Percentiles rank a stretch among this genome's conserved stretches.
Conservation (phyloP, 139 green algal species). For the Auxenochlorella pyrenoidosa region DNA sequence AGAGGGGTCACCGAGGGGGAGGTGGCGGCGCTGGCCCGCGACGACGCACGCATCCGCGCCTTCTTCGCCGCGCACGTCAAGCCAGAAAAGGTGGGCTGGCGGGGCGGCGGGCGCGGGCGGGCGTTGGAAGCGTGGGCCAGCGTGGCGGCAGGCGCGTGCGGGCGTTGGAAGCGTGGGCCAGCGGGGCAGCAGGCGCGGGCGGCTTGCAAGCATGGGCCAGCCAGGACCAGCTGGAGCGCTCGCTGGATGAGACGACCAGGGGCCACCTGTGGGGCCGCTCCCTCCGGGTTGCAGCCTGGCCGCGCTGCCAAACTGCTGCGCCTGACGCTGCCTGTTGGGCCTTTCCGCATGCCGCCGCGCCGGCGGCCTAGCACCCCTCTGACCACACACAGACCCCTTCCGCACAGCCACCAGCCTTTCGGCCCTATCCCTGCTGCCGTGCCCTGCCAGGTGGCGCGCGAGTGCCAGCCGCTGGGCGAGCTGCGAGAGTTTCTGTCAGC, state of each 20-base stretch:
- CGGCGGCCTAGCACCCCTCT: too few species aligned
- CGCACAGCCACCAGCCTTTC: too few species aligned
- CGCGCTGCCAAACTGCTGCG: too few species aligned
- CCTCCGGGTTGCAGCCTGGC: too few species aligned
- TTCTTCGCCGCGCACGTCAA: constrained; percentile 63
- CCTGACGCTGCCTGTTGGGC: too few species aligned
- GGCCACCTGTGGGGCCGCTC: too few species aligned
- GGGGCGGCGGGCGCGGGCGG: background rate
- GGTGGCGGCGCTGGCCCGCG: constrained; percentile 23
- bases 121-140: background rate
- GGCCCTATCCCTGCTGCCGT: background rate
- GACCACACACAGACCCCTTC: too few species aligned
- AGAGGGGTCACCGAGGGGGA: constrained; percentile 46
- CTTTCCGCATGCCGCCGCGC: too few species aligned
- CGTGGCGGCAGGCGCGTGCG: background rate
- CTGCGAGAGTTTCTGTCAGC: constrained; percentile 58
- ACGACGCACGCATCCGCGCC: constrained; percentile 45
- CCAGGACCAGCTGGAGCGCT: too few species aligned
- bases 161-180: background rate
- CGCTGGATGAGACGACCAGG: too few species aligned
- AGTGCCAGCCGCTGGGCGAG: constrained; percentile 62
- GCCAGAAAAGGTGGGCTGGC: constrained; percentile 44
- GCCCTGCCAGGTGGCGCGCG: constrained; percentile 35
- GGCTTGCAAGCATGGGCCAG: background rate
- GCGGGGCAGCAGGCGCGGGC: background rate